These are phyloP conservation scores for Terfezia claveryi DNA, from an alignment of 495 filamentous ascomycete species.

Conservation along the genomic window DNA sequence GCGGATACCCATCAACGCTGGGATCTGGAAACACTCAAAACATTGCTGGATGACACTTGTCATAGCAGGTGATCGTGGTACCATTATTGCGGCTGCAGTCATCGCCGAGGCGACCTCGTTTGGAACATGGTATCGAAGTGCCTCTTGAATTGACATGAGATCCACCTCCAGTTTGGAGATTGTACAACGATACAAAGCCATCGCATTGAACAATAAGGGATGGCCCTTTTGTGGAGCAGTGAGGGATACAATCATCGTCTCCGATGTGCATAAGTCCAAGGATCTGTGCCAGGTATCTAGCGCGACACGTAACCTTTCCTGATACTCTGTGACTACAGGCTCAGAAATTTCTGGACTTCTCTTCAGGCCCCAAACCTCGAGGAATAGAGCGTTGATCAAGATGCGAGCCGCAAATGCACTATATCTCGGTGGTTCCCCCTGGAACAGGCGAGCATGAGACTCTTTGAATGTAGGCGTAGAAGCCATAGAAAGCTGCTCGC, in stretches of 20 bases:
- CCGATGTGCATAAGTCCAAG: constrained; percentile 78
- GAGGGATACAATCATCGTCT: constrained; percentile 71
- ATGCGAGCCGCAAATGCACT: constrained; percentile 94
- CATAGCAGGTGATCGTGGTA: constrained; percentile 92
- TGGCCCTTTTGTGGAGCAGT: constrained; percentile 95
- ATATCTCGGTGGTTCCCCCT: constrained; percentile 75
- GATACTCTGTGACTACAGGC: constrained; percentile 89
- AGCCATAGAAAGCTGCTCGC: constrained; percentile 46
- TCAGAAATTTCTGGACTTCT: constrained; percentile 87
- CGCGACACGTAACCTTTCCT: constrained; percentile 63
- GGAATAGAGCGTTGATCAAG: constrained; percentile 96
- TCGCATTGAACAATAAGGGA: constrained; percentile 93
- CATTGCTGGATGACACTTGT: constrained; percentile 95
- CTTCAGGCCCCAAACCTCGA: constrained; percentile 98
- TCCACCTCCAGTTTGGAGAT: constrained; percentile 85
- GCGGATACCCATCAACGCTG: constrained; percentile 79
- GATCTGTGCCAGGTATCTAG: constrained; percentile 97
- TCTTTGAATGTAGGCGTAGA: constrained; percentile 68
- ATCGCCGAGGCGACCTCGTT: constrained; percentile 94
- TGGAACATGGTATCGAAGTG: constrained; percentile 84
- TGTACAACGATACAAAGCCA: constrained; percentile 91
- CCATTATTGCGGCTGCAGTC: constrained; percentile 76
- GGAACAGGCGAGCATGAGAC: constrained; percentile 85
- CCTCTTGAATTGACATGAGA: constrained; percentile 85
- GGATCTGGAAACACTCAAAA: constrained; percentile 94